Conservation (phyloP, 176 grass and related monocot genomes). For the Panicum miliaceum region DNA sequence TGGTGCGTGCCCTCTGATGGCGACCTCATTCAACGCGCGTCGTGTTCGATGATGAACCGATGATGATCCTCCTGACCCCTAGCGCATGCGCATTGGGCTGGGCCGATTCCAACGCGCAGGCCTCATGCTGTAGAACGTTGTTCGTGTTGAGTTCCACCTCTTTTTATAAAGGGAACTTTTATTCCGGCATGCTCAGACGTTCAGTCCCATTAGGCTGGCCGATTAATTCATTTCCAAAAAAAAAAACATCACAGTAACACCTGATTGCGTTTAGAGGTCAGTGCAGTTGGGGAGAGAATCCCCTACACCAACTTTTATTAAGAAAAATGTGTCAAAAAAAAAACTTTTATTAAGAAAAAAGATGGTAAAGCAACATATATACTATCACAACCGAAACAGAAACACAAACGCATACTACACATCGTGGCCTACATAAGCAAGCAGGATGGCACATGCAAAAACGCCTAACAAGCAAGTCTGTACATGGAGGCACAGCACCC, state of each 20-base stretch:
- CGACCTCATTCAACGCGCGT: not conserved
- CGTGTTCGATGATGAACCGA: not conserved
- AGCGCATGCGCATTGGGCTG: not conserved
- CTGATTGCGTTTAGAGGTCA: not conserved
- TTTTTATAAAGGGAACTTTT: not conserved
- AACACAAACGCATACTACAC: not conserved
- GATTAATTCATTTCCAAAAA: not conserved
- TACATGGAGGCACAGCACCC: not conserved
- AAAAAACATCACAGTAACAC: not conserved
- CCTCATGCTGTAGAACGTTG: not conserved
- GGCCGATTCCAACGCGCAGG: not conserved
- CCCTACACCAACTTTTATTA: not conserved
- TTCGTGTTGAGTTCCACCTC: not conserved
- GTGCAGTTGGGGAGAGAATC: not conserved
- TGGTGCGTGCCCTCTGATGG: not conserved
- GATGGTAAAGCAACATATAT: not conserved
- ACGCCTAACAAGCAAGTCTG: no score
- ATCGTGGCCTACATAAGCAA: no score
- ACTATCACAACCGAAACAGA: not conserved
- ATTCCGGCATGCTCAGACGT: not conserved
- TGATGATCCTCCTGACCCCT: no score
- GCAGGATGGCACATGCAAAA: no score
- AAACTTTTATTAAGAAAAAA: no score
- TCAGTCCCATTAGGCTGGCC: not conserved
- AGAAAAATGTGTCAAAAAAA: no score